Conservation (phyloP, 345 rosid species). For the Gossypium turneri region DNA sequence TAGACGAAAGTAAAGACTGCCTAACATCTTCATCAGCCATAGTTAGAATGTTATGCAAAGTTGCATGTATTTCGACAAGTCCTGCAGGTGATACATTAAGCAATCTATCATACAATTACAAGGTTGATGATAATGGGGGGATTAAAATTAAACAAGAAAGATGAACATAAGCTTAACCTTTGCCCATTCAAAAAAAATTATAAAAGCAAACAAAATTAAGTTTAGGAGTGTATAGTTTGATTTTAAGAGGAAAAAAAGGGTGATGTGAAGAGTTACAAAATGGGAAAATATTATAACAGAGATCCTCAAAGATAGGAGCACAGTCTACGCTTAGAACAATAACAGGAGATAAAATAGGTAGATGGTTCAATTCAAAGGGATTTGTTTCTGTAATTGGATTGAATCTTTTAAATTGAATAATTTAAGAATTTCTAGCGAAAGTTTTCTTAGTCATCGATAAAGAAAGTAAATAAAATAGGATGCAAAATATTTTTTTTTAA, state of each 20-base stretch:
- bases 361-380: not conserved
- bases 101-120: not conserved
- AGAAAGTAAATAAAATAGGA: no score
- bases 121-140: not conserved
- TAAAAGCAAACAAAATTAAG: not conserved
- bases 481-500: no score
- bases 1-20: conserved; percentile 31
- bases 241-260: not conserved
- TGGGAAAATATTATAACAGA: not conserved
- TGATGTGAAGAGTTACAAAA: not conserved
- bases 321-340: not conserved
- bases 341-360: not conserved
- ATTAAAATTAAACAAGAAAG: not conserved
- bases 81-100: not conserved
- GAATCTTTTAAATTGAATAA: not conserved
- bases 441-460: no score
- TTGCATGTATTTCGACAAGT: not conserved
- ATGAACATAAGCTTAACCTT: not conserved
- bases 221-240: not conserved
- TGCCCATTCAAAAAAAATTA: not conserved
- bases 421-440: no score
- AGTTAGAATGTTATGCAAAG: conserved; percentile 3
- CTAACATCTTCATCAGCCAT: conserved; percentile 34
- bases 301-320: conserved; percentile 8
- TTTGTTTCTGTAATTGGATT: not conserved